These are phyloP conservation scores for Oryza coarctata DNA, from an alignment of 176 grass and related monocot species.

Conservation along the genomic window DNA sequence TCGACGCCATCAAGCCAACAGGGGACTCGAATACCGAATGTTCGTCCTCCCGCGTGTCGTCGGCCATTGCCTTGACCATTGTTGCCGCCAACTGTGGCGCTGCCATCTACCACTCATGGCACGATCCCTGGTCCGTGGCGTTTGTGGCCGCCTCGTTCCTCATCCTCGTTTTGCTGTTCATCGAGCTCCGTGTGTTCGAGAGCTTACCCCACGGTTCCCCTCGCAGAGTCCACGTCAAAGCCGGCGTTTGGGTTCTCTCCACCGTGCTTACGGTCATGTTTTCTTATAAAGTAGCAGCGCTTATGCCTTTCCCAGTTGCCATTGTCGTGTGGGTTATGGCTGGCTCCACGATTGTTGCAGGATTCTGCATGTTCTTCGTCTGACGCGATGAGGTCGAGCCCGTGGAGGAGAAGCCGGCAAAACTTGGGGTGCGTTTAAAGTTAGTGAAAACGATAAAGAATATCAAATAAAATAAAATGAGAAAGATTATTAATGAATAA, in stretches of 20 bases:
- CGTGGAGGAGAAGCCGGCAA: not conserved
- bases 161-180: constrained; percentile 25
- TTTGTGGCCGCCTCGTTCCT: constrained; percentile 21
- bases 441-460: too few relatives aligned
- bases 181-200: constrained; percentile 30
- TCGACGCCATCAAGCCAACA: too few relatives aligned
- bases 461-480: too few relatives aligned
- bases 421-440: too few relatives aligned
- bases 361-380: constrained; percentile 48
- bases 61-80: not conserved
- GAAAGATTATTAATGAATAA: too few relatives aligned
- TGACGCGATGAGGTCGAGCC: not conserved
- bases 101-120: constrained; percentile 30
- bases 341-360: not conserved
- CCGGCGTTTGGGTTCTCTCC: constrained; percentile 23
- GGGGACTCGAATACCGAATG: too few relatives aligned
- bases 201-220: not conserved
- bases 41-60: too few relatives aligned
- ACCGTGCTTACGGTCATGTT: constrained; percentile 44
- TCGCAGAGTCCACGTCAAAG: not conserved
- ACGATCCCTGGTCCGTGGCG: not conserved
- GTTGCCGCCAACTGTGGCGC: constrained; percentile 20
- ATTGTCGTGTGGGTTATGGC: constrained; percentile 38
- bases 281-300: constrained; percentile 1
- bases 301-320: constrained; percentile 36